Evolutionary conservation across 345 rosid genomes (phyloP), one percentile per base, ranked within the genome.

Genomic region (Eutrema yunnanense): DNA sequence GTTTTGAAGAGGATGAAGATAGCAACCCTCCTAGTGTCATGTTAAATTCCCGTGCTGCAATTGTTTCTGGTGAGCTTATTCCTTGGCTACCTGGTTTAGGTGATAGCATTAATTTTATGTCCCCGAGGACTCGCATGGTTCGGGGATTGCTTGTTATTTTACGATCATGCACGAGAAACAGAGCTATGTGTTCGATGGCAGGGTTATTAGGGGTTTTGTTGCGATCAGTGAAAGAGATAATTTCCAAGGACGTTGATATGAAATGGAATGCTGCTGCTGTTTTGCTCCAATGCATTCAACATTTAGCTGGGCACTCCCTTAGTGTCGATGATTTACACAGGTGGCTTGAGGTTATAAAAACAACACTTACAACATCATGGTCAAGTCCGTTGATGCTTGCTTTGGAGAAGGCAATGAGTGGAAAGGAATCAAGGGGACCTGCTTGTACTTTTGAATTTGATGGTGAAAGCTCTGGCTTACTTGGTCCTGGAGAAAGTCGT

Each of bases 401-500:
- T 40, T 51, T 95, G 67, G 99, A 95, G 86, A 90, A 86, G 84
- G 97, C 96, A 72, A 81, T 95, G 80, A 77, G 86, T 77, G 98
- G 98, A 66, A 92, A 87, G 82, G 99, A 95, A 78, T 85, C 96
- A 38, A 95, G 89, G 80, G 99, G 99, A 62, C 99, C 99, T 48
- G 84, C 90, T 46, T 84, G 84, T 58, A 90, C 98, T 43, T 95
- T 95, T 48, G 99, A 95, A 80, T 95, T 95, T 85, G 98, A 95
- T 83, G 99, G 99, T 57, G 99, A 95, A 84, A 90, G 89, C 81
- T 95, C 99, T 72, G 99, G 99, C 76, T 85, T 95, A 86, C 98
- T 95, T 84, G 98, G 99, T 79, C 96, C 99, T 11, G 99, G 97
- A 55, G 99, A 95, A 81, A 90, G 96, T 64, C 93, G 96, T 57